Base-by-base conservation (phyloP, 2,329 filamentous ascomycete genomes). In the Xylariaceae sp. region DNA sequence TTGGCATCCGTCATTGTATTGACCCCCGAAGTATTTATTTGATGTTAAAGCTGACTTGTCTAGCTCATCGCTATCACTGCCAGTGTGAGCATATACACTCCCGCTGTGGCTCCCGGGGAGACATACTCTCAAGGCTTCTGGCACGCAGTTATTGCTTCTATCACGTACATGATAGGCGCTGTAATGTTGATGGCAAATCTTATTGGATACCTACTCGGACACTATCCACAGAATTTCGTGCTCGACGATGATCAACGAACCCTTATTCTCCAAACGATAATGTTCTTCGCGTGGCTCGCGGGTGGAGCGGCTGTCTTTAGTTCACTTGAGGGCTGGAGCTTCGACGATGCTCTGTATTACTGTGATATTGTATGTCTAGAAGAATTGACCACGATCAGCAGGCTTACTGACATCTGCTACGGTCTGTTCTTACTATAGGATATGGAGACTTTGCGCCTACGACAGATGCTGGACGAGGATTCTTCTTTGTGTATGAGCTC, bases 221-320 rank as follows among this genome's bases (percentile, higher is more conserved):
- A 48, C 16, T 53, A 53, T 37, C 43, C 43, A 29, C 50, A 43
- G 36, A 48, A 44, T 20, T 53, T 53, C 15, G 42, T 42, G 18
- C 30, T 53, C 8, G 37, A 43, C 16, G 44, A 53, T 30, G 50
- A 53, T 16, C 43, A 53, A 20, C 50, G 50, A 3, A 53, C 50
- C 10, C 32, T 53, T 10, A 53, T 53, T 35, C 43, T 53, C 7
- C 50, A 53, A 30, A 53, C 50, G 16, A 48, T 53, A 43, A 43
- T 49, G 43, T 53, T 53, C 36, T 53, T 53, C 36, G 32, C 43
- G 10, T 53, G 50, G 50, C 43, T 53, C 7, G 50, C 42, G 2
- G 50, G 50, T 6, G 43, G 50, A 3, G 50, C 43, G 9, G 50
- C 24, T 7, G 29, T 53, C 10, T 53, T 53, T 37, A 42, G 23